Base-by-base conservation (phyloP, 176 grass and related monocot genomes). In the Cenchrus americanus region DNA sequence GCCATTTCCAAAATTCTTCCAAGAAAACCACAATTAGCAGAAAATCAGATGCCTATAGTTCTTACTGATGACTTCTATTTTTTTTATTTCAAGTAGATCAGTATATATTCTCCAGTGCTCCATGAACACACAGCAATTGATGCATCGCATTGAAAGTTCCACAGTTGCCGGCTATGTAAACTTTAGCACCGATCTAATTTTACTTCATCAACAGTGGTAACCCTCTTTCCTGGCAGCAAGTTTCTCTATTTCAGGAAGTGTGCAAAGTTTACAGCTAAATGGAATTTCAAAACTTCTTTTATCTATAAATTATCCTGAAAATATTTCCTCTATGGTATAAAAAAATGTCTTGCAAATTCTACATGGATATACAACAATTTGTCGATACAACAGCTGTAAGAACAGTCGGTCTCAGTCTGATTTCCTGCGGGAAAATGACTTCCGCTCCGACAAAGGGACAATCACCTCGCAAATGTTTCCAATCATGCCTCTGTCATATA, bases 401-500 rank as follows among this genome's bases (percentile, higher is more conserved):
- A 84, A 46, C 23, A 71, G 11, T 53, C 40, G 46, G n/a, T 64
- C 63, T 91, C 81, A 98, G 22, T 84, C 85, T 7, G 77, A 91
- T 86, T 96, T 99, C 22, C 46, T 75, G 12, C 49, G 60, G 52
- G 62, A 84, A 85, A 94, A 96, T 24, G 91, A 87, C 40, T 62
- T 77, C 53, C 91, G 80, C 50, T 99, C 89, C 0, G 96, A 99
- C 11, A 96, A 87, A 78, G 96, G 96, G 15, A 92, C 79, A 9
- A 99, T 71, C 57, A 99, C 92, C 75, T 99, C 93, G 1, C 84
- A 92, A 62, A 99, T 22, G 81, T 99, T 99, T 87, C 81, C 84
- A 47, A 90, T 83, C 70, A 82, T 77, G 59, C 93, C 93, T 76
- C 69, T 83, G 83, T 94, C 85, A 58, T 99, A 96, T 88, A 96